Evolutionary conservation across 805 yeast genomes (phyloP).

Genomic region (Sungouiella thailandica): DNA sequence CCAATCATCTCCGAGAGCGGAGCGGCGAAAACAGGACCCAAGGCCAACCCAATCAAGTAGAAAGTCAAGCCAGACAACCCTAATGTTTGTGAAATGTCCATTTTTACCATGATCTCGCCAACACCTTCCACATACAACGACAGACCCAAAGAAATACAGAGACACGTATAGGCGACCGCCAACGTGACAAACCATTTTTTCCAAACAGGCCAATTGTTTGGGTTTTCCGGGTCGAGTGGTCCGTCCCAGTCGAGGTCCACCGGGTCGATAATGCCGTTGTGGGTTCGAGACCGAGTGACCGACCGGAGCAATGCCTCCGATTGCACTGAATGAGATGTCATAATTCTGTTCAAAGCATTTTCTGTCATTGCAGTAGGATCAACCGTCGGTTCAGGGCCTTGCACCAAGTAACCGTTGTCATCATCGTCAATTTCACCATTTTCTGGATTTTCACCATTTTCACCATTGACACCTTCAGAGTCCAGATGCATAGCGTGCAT

Average conservation of each 20-base stretch:
- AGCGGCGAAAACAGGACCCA: slow-evolving; percentile 67
- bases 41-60: slow-evolving; percentile 65
- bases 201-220: slow-evolving; percentile 62
- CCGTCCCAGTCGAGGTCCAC: slow-evolving; percentile 51
- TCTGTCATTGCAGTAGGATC: slow-evolving; percentile 4
- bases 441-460: not conserved
- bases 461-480: slow-evolving; percentile 1
- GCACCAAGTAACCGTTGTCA: not conserved
- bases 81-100: slow-evolving; percentile 55
- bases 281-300: slow-evolving; percentile 6
- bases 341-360: slow-evolving; percentile 9
- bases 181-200: slow-evolving; percentile 53
- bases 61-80: slow-evolving; percentile 66
- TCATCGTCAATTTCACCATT: not conserved
- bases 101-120: slow-evolving; percentile 43
- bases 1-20: slow-evolving; percentile 34
- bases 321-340: slow-evolving; percentile 6
- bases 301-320: slow-evolving; percentile 3
- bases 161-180: slow-evolving; percentile 49
- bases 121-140: slow-evolving; percentile 68
- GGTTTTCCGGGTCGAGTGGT: slow-evolving; percentile 58
- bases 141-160: slow-evolving; percentile 71
- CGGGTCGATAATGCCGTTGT: slow-evolving; percentile 9
- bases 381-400: not conserved
- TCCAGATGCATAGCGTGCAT: not conserved